Percentiles rank a stretch among this genome's conserved stretches.
Conservation (phyloP, 768 basidiomycete species). For the Boletellus sp. region DNA sequence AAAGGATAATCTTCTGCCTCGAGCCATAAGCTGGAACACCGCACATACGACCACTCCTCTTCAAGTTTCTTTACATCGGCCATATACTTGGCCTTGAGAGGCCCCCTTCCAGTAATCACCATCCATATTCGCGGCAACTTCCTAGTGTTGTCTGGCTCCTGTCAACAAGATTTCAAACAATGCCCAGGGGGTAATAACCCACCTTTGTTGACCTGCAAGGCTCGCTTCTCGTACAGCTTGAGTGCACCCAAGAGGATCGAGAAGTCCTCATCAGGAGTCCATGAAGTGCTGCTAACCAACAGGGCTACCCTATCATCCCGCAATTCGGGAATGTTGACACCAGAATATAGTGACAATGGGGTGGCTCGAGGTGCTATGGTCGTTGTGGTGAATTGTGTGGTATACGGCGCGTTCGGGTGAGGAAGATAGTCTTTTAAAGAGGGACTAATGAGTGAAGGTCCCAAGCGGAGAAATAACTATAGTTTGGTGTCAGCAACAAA, state of each 20-base stretch:
- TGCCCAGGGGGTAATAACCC: background rate
- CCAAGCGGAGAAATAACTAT: slow-evolving; percentile 51
- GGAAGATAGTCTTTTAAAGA: slow-evolving; percentile 52
- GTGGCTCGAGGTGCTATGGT: slow-evolving; percentile 22
- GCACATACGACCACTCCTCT: slow-evolving; percentile 67
- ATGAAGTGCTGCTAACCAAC: slow-evolving; percentile 88
- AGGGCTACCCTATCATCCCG: slow-evolving; percentile 79
- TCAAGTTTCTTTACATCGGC: slow-evolving; percentile 55
- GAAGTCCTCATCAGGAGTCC: slow-evolving; percentile 98
- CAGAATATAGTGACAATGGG: slow-evolving; percentile 16
- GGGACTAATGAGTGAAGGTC: slow-evolving; percentile 35
- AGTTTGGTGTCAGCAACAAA: background rate
- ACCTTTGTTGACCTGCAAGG: slow-evolving; percentile 32
- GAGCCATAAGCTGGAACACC: slow-evolving; percentile 82
- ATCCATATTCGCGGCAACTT: slow-evolving; percentile 74
- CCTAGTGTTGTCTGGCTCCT: slow-evolving; percentile 15
- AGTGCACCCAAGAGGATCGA: slow-evolving; percentile 76
- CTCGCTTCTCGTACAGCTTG: slow-evolving; percentile 60
- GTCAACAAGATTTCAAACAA: background rate
- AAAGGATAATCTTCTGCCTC: slow-evolving; percentile 87
- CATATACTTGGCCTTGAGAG: slow-evolving; percentile 74
- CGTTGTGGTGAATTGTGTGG: slow-evolving; percentile 58
- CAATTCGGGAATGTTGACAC: slow-evolving; percentile 41
- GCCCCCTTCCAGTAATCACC: slow-evolving; percentile 89
- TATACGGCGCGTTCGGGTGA: slow-evolving; percentile 46